phyloP scores from a whole-genome alignment of 192 early-diverging fungal genomes.

The Geranomyces variabilis region DNA sequence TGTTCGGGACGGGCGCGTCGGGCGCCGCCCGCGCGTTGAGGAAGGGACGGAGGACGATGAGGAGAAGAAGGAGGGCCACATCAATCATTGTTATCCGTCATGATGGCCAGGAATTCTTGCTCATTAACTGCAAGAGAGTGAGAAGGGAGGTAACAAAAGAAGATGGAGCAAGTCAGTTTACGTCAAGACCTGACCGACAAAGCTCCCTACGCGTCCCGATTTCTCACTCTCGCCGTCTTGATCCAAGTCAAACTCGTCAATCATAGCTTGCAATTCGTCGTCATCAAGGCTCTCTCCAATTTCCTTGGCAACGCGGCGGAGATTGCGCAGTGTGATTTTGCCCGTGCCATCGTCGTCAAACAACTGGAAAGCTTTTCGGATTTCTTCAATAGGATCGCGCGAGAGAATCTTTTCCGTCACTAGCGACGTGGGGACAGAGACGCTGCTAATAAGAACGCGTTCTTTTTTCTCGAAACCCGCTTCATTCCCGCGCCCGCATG shows the following conservation, averaged over 20 bases:
- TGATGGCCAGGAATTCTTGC: constrained; percentile 81
- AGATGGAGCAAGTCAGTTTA: not conserved
- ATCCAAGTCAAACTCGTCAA: constrained; percentile 87
- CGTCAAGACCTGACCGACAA: no score
- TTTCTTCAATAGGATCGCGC: constrained; percentile 81
- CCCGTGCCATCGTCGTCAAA: constrained; percentile 73
- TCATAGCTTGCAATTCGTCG: constrained; percentile 84
- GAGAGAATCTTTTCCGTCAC: constrained; percentile 70
- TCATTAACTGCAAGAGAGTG: constrained; percentile 65
- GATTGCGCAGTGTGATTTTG: constrained; percentile 66
- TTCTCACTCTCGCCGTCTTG: constrained; percentile 78
- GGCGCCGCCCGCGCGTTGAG: no score
- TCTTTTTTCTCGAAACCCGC: no score
- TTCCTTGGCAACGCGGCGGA: constrained; percentile 77
- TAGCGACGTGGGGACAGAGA: not conserved
- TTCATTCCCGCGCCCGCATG: no score
- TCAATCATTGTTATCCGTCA: constrained; percentile 66
- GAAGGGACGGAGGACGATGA: no score
- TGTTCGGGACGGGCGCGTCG: no score
- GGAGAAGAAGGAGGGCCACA: not conserved
- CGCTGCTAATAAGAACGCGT: no score
- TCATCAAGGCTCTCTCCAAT: constrained; percentile 80
- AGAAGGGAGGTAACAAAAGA: constrained; percentile 15
- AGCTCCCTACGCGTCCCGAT: no score
- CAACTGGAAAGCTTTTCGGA: constrained; percentile 79